Evolutionary conservation across 441 rosid species (phyloP), one percentile per base, ranked within the genome.

Genomic region (Populus hybrid): DNA sequence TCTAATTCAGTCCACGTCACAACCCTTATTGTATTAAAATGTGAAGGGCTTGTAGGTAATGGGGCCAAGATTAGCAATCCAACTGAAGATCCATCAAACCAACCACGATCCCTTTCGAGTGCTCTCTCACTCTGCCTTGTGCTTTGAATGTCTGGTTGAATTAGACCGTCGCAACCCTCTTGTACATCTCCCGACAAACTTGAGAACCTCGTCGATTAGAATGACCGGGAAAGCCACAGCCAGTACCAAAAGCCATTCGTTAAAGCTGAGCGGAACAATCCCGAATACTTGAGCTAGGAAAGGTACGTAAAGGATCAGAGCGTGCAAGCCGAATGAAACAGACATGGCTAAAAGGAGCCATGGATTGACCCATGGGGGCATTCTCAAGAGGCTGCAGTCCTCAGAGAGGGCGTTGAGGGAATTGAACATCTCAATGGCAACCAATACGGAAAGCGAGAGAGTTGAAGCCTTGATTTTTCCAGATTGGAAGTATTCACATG

Each of bases 281-380:
- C 93, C 89, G 42, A 93, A 95, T 63, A 93, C 85, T 77, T 89
- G 88, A 8, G 99, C 97, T 12, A 95, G 82, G 90, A 95, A 82
- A 5, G 99, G 99, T 64, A 92, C 90, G 9, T 93, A 95, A 0
- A 95, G 93, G 73, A 95, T 95, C 87, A 93, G 82, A 75, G 91
- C 91, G 87, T 95, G 99, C 73, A 93, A 85, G 1, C 92, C 98
- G 21, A 95, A 95, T 1, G 98, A 92, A 3, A 92, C 67, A 0
- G 93, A 84, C 97, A 95, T 95, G 34, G 99, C 98, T 70, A 93
- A 71, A 36, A 95, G 91, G n/a, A 95, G 88, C 88, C 89, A 93
- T 2, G 91, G 98, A 83, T 95, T 95, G 32, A 92, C 96, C 98
- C 99, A 95, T 2, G 97, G 99, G 0, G 98, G 99, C 99, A 95